phyloP scores from a whole-genome alignment of 2,329 filamentous ascomycete genomes.

The Epichloe uncinata region DNA sequence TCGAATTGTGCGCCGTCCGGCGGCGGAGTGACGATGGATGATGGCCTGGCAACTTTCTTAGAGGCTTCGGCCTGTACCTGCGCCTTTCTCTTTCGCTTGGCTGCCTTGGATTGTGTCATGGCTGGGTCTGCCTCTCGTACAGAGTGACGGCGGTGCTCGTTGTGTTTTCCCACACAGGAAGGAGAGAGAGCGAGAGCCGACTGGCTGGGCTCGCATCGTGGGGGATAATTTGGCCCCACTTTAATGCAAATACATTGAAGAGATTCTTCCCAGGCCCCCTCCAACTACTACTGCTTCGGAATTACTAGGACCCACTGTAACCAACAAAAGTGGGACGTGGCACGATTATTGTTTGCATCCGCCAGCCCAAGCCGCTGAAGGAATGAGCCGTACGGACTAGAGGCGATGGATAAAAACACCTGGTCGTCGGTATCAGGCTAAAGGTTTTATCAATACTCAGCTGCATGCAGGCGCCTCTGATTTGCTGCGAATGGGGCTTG shows the following conservation, averaged over 20 bases:
- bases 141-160: neutral
- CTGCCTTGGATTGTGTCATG: slow-evolving; percentile 24
- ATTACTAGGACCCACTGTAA: too few species aligned
- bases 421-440: neutral
- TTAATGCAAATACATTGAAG: too few species aligned
- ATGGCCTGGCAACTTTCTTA: slow-evolving; percentile 26
- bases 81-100: slow-evolving; percentile 31
- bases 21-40: slow-evolving; percentile 19
- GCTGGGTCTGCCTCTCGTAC: neutral
- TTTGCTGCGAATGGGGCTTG: neutral
- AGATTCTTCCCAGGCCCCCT: too few species aligned
- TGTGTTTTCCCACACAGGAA: neutral
- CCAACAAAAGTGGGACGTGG: too few species aligned
- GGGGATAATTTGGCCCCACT: too few species aligned
- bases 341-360: too few species aligned
- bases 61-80: slow-evolving; percentile 19
- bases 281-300: too few species aligned
- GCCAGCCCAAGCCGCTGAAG: too few species aligned
- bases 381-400: too few species aligned
- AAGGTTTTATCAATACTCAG: neutral
- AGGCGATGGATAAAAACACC: too few species aligned
- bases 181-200: too few species aligned
- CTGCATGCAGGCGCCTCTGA: neutral
- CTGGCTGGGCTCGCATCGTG: too few species aligned
- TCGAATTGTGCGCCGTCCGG: slow-evolving; percentile 24